Conservation (phyloP, 2,329 filamentous ascomycete species). For the Elsinoe perseae region DNA sequence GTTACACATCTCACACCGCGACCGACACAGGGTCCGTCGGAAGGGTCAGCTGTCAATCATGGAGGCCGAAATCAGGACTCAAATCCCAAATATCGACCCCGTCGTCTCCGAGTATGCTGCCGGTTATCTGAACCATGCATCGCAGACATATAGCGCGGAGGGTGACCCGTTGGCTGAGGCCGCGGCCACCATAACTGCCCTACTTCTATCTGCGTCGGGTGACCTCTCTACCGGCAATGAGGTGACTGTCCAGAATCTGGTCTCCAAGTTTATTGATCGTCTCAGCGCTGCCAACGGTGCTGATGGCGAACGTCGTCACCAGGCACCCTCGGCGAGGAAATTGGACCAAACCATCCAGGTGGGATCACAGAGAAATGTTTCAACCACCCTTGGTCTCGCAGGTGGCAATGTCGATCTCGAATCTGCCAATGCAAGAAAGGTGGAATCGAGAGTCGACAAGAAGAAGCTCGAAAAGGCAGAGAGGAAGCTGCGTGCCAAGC, state of each 20-base stretch:
- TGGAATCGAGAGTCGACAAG: slow-evolving; percentile 93
- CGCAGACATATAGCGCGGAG: slow-evolving; percentile 70
- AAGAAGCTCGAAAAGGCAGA: slow-evolving; percentile 99
- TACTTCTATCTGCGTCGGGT: slow-evolving; percentile 89
- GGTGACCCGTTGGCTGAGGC: slow-evolving; percentile 77
- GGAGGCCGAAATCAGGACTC: slow-evolving; percentile 32
- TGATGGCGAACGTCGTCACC: slow-evolving; percentile 58
- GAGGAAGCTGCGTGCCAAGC: slow-evolving; percentile 93
- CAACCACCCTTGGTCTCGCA: slow-evolving; percentile 82
- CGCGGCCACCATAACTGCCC: slow-evolving; percentile 72
- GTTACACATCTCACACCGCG: slow-evolving; percentile 15
- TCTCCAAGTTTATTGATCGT: slow-evolving; percentile 80
- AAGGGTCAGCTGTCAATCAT: slow-evolving; percentile 20
- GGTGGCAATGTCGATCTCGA: slow-evolving; percentile 83
- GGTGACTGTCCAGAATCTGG: slow-evolving; percentile 69
- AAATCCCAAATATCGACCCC: slow-evolving; percentile 31
- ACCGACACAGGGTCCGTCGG: neutral
- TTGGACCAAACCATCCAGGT: slow-evolving; percentile 95
- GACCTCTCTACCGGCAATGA: slow-evolving; percentile 65
- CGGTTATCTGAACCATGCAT: slow-evolving; percentile 90
- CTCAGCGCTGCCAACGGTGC: slow-evolving; percentile 66
- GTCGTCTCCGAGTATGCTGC: slow-evolving; percentile 44
- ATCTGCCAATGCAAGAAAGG: slow-evolving; percentile 83
- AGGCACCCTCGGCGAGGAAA: slow-evolving; percentile 69
- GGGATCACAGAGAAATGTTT: slow-evolving; percentile 88